These are phyloP conservation scores for Effrenium voratum DNA, from an alignment of 73 alveolate genomes.

Conservation along the genomic window DNA sequence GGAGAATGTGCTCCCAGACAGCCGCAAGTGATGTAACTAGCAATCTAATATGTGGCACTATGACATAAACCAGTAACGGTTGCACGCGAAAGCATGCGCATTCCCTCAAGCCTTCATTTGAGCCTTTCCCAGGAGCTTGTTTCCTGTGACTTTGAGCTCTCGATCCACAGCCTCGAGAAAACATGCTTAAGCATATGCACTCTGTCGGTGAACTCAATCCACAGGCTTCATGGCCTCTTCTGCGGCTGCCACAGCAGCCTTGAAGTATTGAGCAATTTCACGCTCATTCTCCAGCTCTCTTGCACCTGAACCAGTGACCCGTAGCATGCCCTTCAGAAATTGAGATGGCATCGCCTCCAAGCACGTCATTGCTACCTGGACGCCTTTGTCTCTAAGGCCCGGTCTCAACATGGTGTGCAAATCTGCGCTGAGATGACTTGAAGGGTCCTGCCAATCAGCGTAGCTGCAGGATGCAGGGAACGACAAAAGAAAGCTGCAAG, in stretches of 20 bases:
- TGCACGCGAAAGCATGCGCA: too few species aligned
- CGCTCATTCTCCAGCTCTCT: constrained; percentile 84
- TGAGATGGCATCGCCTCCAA: neutral
- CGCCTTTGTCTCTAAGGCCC: neutral
- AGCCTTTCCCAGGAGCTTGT: constrained; percentile 72
- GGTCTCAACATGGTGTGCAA: constrained; percentile 51
- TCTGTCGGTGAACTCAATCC: neutral
- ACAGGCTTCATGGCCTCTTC: constrained; percentile 27
- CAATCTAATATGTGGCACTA: too few species aligned
- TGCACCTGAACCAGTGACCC: neutral
- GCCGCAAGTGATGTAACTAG: too few species aligned
- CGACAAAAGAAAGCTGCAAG: neutral
- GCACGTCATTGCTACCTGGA: neutral
- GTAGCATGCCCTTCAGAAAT: neutral
- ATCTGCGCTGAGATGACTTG: constrained; percentile 73
- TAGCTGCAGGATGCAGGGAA: neutral
- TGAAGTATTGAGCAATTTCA: constrained; percentile 60
- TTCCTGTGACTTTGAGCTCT: constrained; percentile 43
- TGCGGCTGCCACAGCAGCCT: constrained; percentile 88
- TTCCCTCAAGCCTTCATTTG: constrained; percentile 35
- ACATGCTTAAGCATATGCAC: neutral
- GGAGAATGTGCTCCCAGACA: too few species aligned
- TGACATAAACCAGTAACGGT: too few species aligned
- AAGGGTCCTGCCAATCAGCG: constrained; percentile 32
- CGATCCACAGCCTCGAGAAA: constrained; percentile 48